Base-by-base conservation (phyloP, 305 asterid species). In the Fraxinus nigra region DNA sequence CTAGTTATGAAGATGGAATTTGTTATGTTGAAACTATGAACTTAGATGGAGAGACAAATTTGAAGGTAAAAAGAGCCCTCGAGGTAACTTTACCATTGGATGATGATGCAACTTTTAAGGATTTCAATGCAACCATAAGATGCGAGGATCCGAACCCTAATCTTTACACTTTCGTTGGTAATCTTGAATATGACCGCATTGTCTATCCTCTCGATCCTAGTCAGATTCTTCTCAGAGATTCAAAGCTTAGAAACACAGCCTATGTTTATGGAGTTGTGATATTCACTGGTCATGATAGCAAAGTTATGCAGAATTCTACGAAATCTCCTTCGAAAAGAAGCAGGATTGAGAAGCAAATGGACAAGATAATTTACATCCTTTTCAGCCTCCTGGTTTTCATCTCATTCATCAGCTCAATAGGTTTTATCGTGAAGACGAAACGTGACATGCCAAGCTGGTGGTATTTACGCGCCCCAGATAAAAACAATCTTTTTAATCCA, bases 141-240 rank as follows among this genome's bases (percentile, higher is more conserved):
- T 96, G 98, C 63, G 98, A 96, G 90, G 97, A 94, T 84, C 99
- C 99, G 5, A 96, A 94, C 82, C 94, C 99, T 2, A 92, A 82
- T 76, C 95, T 96, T 11, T 96, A 96, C 82, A 84, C 91, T 76
- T 96, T 94, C 80, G 95, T 91, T 67, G 99, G 99, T 37, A 96
- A 93, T 85, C 88, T 94, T 5, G 98, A 96, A 77, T 90, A 82
- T 81, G 92, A 92, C 76, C 92, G 87, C 46, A 91, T 85, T 79
- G 82, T 85, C 26, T 89, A 89, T 82, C 97, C 99, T 78, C 86
- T 96, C 10, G 97, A 92, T 77, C 97, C 98, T 33, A 83, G 87
- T 81, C 98, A 96, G 74, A 90, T 96, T 84, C 97, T 96, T 51
- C 93, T 96, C 32, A 86, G 99, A 34, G 99, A 96, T 88, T 96